Base-by-base conservation (phyloP, 768 basidiomycete genomes). In the Sporobolomyces pararoseus region DNA sequence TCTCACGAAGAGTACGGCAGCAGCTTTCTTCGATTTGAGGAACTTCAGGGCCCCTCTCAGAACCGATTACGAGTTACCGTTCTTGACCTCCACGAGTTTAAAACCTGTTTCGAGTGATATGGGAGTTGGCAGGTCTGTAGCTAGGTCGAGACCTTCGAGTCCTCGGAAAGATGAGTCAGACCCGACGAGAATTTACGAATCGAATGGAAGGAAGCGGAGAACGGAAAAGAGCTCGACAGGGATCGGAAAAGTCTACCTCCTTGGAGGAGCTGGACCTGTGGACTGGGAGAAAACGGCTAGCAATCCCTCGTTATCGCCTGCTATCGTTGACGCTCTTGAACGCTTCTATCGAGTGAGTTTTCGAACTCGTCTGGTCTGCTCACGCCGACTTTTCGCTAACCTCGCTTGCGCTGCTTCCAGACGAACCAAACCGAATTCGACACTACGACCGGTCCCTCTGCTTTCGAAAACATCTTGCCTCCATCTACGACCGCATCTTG, bases 341-440 rank as follows among this genome's bases (percentile, higher is more conserved):
- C 27, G 25, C 2, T 61, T 34, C 46, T 61, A 61, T 23, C 27
- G 31, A 7, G 46, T 61, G 5, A 3, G 46, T 39, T 34, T 7
- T 49, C 46, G 16, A 34, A 4, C n/a, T 21, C 55, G 12, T 25
- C n/a, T n/a, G n/a, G n/a, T 42, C 25, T 44, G 5, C 16, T 46
- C 16, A 16, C 42, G 27, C 12, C 25, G 29, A 25, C 42, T 14
- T 7, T 29, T 25, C 16, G 42, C 2, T 25, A 12, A 44, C 4
- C 27, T 46, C 10, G 39, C 6, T 12, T 47, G 46, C 6, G 13
- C 6, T 12, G 46, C 7, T 47, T 14, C 21, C 31, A 61, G 59
- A 61, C 46, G 46, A 49, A 61, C 23, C 44, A 50, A 49, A 61
- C 59, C 31, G 59, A 49, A 34, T 61, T 61, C 46, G 59, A 61